Base-by-base conservation (phyloP, 257 asterid species). In the Nicotiana sylvestris region DNA sequence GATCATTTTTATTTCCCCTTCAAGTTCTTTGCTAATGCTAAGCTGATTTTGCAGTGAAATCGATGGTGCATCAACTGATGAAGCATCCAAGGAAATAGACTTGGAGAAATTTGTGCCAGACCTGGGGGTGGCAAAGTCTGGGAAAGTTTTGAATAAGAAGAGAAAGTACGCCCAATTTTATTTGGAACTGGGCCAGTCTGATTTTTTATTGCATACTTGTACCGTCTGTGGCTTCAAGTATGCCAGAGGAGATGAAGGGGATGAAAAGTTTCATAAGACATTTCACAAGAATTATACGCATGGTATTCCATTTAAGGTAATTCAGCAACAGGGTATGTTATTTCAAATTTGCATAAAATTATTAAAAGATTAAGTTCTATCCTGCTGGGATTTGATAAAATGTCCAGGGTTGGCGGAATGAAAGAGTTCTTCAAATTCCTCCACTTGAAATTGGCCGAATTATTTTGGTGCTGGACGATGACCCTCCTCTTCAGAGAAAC, bases 151-250 rank as follows among this genome's bases (percentile, higher is more conserved):
- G 85, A 91, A 88, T 77, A 95, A 92, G 89, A 95, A 93, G 83
- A 88, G 92, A 82, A 95, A 86, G 58, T 91, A 91, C 79, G 95
- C 92, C 4, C 97, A 93, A 87, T 86, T 91, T 33, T 89, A 88
- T 82, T 87, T 93, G 89, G 95, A 93, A 69, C 78, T 95, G 76
- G 97, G 98, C 12, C 97, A 93, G 83, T 92, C 97, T 39, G 89
- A 93, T 87, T 93, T 95, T 86, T 85, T 91, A 4, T 72, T 91
- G 60, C 93, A 83, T 66, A 86, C 93, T 7, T 95, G 99, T 77
- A 88, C 78, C 53, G 78, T 83, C 5, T 95, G 98, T 83, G 88
- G 92, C 68, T 95, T 93, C 81, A 87, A 85, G 88, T 95, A 89
- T 85, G 87, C 95, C 83, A 82, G 91, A 30, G 97, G 99, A 11